Evolutionary conservation across 768 basidiomycete genomes (phyloP).

Genomic region (Phylloporus sp.): DNA sequence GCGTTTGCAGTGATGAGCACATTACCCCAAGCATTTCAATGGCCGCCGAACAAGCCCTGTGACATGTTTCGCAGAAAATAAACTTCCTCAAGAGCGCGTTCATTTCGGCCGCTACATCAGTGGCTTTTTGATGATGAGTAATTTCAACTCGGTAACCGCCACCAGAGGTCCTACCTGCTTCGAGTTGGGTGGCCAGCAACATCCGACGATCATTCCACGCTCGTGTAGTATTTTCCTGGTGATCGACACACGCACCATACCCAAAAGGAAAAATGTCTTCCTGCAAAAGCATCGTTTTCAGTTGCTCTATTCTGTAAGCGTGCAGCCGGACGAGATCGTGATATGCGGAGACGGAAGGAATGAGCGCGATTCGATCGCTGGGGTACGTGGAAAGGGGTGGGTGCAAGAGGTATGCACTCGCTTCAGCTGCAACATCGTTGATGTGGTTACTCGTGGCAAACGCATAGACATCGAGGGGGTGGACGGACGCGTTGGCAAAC

Average conservation of each 20-base stretch:
- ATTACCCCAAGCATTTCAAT: conserved; percentile 65
- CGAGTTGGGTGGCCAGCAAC: conserved; percentile 42
- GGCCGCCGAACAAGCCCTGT: conserved; percentile 58
- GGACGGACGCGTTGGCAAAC: conserved; percentile 42
- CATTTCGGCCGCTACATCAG: conserved; percentile 69
- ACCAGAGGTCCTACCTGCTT: conserved; percentile 40
- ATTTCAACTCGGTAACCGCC: background rate
- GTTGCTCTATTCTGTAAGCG: conserved; percentile 45
- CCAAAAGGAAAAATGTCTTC: conserved; percentile 72
- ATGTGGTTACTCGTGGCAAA: conserved; percentile 44
- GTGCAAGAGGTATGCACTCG: conserved; percentile 52
- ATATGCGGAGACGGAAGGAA: conserved; percentile 58
- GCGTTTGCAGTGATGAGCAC: background rate
- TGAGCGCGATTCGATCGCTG: conserved; percentile 43
- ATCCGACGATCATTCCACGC: conserved; percentile 51
- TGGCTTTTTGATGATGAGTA: conserved; percentile 37
- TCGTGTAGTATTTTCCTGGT: conserved; percentile 39
- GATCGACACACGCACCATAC: conserved; percentile 57
- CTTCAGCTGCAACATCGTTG: conserved; percentile 46
- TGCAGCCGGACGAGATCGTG: conserved; percentile 61
- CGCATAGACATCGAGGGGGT: conserved; percentile 59
- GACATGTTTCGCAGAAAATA: conserved; percentile 46
- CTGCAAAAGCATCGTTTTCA: conserved; percentile 47
- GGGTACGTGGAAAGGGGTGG: conserved; percentile 54
- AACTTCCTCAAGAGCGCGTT: conserved; percentile 42